Evolutionary conservation across 805 yeast species (phyloP).

Genomic region (Sungouiozyma ichnusensis): DNA sequence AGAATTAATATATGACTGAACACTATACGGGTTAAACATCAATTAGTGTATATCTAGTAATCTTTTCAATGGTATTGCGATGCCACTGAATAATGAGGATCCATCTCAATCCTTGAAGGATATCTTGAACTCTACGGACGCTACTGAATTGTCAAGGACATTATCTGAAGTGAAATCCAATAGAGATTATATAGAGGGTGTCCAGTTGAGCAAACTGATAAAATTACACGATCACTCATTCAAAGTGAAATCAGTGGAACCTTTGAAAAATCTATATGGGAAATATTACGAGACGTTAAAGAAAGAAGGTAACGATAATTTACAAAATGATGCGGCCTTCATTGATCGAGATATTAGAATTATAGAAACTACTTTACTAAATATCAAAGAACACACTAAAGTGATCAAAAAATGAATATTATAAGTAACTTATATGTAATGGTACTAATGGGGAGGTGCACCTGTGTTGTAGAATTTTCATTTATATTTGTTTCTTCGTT

Average conservation of each 20-base stretch:
- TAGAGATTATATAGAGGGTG: slow-evolving; percentile 17
- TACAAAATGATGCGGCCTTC: slow-evolving; percentile 53
- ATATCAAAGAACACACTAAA: slow-evolving; percentile 26
- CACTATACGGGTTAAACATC: neutral
- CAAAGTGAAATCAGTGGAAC: slow-evolving; percentile 16
- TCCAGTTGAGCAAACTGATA: slow-evolving; percentile 19
- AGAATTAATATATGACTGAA: too few species aligned
- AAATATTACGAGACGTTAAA: slow-evolving; percentile 10
- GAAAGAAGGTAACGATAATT: slow-evolving; percentile 24
- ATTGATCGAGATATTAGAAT: slow-evolving; percentile 65
- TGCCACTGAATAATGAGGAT: slow-evolving; percentile 1
- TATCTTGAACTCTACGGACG: slow-evolving; percentile 2
- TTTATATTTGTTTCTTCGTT: too few species aligned
- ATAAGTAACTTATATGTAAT: slow-evolving; percentile 1
- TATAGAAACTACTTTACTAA: slow-evolving; percentile 44
- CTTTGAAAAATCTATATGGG: slow-evolving; percentile 13
- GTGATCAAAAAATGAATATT: slow-evolving; percentile 1
- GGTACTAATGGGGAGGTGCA: neutral
- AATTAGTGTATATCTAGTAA: too few species aligned
- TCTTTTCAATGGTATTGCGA: too few species aligned
- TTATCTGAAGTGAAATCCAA: slow-evolving; percentile 21
- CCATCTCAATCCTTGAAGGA: slow-evolving; percentile 4
- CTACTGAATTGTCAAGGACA: slow-evolving; percentile 8
- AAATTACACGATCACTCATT: slow-evolving; percentile 22
- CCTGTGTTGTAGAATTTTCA: too few species aligned